Percentiles rank a stretch among this genome's conserved stretches.
Evolutionary conservation across 768 basidiomycete species (phyloP).

Genomic region (Boletus reticulatus): DNA sequence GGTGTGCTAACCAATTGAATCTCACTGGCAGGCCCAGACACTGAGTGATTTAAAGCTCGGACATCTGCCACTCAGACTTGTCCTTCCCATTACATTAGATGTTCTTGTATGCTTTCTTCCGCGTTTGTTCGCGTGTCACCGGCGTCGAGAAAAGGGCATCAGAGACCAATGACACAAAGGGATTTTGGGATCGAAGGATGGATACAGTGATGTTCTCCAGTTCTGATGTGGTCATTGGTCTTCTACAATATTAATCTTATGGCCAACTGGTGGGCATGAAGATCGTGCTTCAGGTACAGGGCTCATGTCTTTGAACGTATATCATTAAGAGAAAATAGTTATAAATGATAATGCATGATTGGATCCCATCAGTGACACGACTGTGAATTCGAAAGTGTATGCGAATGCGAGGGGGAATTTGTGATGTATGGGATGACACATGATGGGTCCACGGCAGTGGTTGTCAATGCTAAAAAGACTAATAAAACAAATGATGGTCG

Average conservation of each 20-base stretch:
- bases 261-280: too few species aligned
- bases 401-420: conserved; percentile 14
- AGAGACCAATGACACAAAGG: conserved; percentile 69
- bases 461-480: conserved; percentile 23
- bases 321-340: conserved; percentile 26
- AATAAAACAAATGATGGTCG: conserved; percentile 22
- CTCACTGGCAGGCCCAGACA: too few species aligned
- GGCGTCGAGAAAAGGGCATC: conserved; percentile 56
- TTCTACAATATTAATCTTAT: too few species aligned
- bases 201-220: too few species aligned
- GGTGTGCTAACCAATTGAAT: too few species aligned
- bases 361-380: conserved; percentile 21
- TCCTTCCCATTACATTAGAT: too few species aligned
- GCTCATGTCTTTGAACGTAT: conserved; percentile 9
- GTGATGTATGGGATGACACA: conserved; percentile 8
- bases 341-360: conserved; percentile 30
- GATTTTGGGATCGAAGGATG: conserved; percentile 73
- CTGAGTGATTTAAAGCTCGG: too few species aligned
- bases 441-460: conserved; percentile 2
- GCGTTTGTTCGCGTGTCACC: conserved; percentile 28
- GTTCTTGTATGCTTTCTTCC: too few species aligned
- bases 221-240: background rate
- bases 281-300: too few species aligned
- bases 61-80: too few species aligned
- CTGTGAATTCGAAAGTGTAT: conserved; percentile 20